A percentile compares a stretch with the other conserved stretches of the same genome.
phyloP scores from a whole-genome alignment of 2,329 filamentous ascomycete species.

The Tolypocladium amazonense region DNA sequence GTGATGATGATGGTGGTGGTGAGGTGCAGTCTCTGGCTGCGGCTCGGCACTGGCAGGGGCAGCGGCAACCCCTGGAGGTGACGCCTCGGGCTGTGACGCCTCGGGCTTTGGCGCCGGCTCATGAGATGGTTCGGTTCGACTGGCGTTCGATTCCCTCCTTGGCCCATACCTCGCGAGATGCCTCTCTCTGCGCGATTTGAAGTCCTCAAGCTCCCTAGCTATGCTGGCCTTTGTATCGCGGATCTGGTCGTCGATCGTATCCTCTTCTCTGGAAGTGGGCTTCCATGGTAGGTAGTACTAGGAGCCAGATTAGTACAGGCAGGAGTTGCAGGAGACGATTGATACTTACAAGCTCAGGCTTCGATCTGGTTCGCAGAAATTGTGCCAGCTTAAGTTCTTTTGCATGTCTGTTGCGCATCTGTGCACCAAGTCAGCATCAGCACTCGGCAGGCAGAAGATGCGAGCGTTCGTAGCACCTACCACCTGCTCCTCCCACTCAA shows the following conservation, averaged over 20 bases:
- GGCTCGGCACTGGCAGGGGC: neutral
- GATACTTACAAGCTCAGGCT: slow-evolving; percentile 61
- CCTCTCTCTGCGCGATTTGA: slow-evolving; percentile 38
- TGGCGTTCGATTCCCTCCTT: slow-evolving; percentile 9
- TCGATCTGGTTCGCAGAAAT: slow-evolving; percentile 60
- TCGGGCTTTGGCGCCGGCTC: slow-evolving; percentile 1
- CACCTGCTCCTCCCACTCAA: slow-evolving; percentile 63
- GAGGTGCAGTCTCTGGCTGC: neutral
- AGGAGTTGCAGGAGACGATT: neutral
- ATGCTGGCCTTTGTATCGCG: slow-evolving; percentile 53
- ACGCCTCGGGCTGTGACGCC: slow-evolving; percentile 5
- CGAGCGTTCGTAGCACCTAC: slow-evolving; percentile 40
- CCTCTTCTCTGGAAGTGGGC: slow-evolving; percentile 56
- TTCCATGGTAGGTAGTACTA: slow-evolving; percentile 86
- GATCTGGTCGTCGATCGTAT: slow-evolving; percentile 60
- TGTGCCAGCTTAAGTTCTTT: slow-evolving; percentile 62
- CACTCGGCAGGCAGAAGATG: neutral
- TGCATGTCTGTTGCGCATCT: slow-evolving; percentile 68
- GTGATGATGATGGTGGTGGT: slow-evolving; percentile 17
- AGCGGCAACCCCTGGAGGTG: neutral
- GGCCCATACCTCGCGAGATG: slow-evolving; percentile 16
- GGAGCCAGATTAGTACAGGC: neutral
- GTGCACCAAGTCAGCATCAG: slow-evolving; percentile 8
- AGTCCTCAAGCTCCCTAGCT: slow-evolving; percentile 53
- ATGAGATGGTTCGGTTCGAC: slow-evolving; percentile 20